Evolutionary conservation across 2,329 filamentous ascomycete genomes (phyloP), one percentile per base, ranked within the genome.

Genomic region (Tympanopsis confertula): DNA sequence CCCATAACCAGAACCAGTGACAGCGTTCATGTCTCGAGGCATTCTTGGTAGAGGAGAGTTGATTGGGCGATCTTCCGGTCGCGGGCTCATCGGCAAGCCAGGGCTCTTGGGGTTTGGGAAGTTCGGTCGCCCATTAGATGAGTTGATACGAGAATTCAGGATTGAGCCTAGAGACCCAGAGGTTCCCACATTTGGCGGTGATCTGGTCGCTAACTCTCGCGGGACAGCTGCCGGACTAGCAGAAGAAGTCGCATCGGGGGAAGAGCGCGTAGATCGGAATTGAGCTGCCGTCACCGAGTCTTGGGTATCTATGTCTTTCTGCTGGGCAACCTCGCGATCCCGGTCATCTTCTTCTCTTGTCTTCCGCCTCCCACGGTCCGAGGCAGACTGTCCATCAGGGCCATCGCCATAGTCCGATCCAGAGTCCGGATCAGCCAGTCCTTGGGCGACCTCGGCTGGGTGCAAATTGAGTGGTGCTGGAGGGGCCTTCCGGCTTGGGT

Each of bases 321-420:
- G 54, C 1, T 72, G 75, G n/a, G 78, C 56, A 13, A 76, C 66
- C 52, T 89, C 85, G 35, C 88, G 76, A 39, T 86, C 74, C 39
- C 71, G 70, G 47, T 95, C 86, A 50, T 95, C 88, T 43, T 94
- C 86, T 54, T 89, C 86, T 38, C 88, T 74, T 3, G 87, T 94
- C 56, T 82, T 86, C 47, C 86, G 71, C 41, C 87, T 74, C 5
- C 87, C 89, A 43, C 88, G 73, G 38, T 76, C 64, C 12, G 71
- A 0, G 70, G 63, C 36, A 79, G 64, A 44, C 82, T 78, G 33
- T 80, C 71, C 3, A 81, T 85, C 80, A 12, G 86, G 59, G 24
- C 83, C 70, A 44, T 88, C 82, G 41, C 91, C 86, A 47, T 88
- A 91, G 45, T 94, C 87, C 0, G 85, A 88, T 42, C 86, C 85